These are phyloP conservation scores for Westerdykella sp. DNA, from an alignment of 2,329 filamentous ascomycete genomes.

Conservation along the genomic window DNA sequence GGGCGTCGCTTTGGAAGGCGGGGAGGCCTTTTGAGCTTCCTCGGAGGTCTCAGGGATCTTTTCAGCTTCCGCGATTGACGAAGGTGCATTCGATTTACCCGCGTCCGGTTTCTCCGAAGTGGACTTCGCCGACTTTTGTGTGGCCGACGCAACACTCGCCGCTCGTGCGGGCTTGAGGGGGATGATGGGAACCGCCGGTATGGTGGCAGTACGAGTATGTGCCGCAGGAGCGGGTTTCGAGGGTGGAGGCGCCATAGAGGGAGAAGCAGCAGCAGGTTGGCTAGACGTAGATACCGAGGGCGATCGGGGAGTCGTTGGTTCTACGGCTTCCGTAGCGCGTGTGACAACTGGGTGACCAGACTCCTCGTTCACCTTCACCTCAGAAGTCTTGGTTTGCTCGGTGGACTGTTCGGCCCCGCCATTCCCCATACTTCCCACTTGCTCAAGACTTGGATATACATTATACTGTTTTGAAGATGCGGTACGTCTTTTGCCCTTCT, in stretches of 20 bases:
- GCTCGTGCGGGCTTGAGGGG: constrained; percentile 42
- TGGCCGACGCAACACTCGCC: constrained; percentile 28
- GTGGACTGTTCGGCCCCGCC: constrained; percentile 9
- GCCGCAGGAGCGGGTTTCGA: constrained; percentile 27
- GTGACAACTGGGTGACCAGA: constrained; percentile 40
- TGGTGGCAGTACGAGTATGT: constrained; percentile 40
- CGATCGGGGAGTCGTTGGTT: constrained; percentile 53
- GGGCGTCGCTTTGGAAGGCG: constrained; percentile 45
- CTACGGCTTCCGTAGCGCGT: constrained; percentile 47
- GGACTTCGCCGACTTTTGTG: constrained; percentile 33
- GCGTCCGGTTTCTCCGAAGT: constrained; percentile 12
- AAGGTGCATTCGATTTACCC: constrained; percentile 5
- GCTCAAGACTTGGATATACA: too few species aligned
- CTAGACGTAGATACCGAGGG: constrained; percentile 53
- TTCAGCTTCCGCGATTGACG: constrained; percentile 5
- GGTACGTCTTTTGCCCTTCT: constrained; percentile 29
- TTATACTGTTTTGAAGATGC: too few species aligned
- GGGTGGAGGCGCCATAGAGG: constrained; percentile 37
- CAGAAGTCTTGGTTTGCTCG: constrained; percentile 31
- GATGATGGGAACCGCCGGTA: constrained; percentile 49
- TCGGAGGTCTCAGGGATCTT: constrained; percentile 12
- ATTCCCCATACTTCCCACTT: constrained; percentile 14
- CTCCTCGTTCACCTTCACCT: constrained; percentile 34
- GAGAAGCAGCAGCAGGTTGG: constrained; percentile 49
- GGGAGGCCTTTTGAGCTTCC: constrained; percentile 36